Evolutionary conservation across 352 stramenopile species (phyloP).

Genomic region (Globisporangium radiosum): DNA sequence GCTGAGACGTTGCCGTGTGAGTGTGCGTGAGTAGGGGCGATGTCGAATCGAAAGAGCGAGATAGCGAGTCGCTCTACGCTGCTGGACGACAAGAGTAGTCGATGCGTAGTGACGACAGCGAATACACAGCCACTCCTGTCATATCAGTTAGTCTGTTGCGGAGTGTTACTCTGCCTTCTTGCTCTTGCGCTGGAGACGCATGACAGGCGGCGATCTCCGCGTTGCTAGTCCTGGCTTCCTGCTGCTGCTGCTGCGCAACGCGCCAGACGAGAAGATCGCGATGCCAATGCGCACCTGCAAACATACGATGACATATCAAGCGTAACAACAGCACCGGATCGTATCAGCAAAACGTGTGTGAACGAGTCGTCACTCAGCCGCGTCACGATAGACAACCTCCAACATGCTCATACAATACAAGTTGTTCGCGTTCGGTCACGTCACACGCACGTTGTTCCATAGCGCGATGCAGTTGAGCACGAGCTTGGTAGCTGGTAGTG

Average conservation of each 20-base stretch:
- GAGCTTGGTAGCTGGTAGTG: slow-evolving; percentile 17
- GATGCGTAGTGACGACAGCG: too few relatives aligned
- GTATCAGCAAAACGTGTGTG: neutral
- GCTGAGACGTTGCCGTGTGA: slow-evolving; percentile 15
- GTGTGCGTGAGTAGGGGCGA: neutral
- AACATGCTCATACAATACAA: neutral
- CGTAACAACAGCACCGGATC: neutral
- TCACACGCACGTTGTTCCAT: slow-evolving; percentile 25
- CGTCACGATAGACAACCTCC: neutral
- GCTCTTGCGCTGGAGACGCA: slow-evolving; percentile 11
- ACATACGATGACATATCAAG: neutral
- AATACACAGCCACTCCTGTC: neutral
- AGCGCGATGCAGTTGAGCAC: slow-evolving; percentile 31
- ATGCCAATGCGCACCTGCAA: slow-evolving; percentile 26
- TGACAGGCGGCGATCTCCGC: neutral
- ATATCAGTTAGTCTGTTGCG: too few relatives aligned
- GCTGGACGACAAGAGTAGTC: too few relatives aligned
- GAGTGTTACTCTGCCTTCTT: slow-evolving; percentile 17
- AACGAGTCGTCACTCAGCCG: neutral
- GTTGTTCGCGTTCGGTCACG: neutral
- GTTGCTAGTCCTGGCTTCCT: neutral
- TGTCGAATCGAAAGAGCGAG: neutral
- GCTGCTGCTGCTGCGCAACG: slow-evolving; percentile 7
- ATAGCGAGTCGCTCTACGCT: neutral
- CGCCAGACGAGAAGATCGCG: slow-evolving; percentile 26